Base-by-base conservation (phyloP, 768 basidiomycete species). In the Podaxis sp. region DNA sequence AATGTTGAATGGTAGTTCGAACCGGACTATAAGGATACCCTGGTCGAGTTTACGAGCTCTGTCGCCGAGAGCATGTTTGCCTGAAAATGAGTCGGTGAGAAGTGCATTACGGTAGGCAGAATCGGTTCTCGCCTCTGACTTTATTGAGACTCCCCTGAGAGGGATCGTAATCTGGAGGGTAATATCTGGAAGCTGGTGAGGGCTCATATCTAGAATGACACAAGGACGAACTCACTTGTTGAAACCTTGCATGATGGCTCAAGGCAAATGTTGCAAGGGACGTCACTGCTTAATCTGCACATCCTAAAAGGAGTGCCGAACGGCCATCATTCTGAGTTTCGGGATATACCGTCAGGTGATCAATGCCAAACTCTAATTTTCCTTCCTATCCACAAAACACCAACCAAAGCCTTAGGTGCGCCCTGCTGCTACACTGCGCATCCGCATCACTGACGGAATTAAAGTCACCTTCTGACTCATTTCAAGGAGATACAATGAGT, bases 1-100 rank as follows among this genome's bases (percentile, higher is more conserved):
- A 66, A 95, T 95, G 69, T 96, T 97, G 79, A 94, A 98, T 0
- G 96, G 96, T 13, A 99, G 76, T 73, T 99, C 97, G 71, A 99
- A 99, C 24, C 96, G 90, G 22, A 89, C 91, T 60, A 99, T 95
- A 51, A 99, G 82, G 66, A 99, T 95, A 0, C 97, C 97, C 74
- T 98, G 89, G 76, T 97, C 96, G 40, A 99, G 78, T 78, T 99
- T 98, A 36, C 96, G 86, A 15, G 98, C 97, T 65, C 97, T 81
- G 75, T 93, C 91, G 13, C 95, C 94, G 7, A 97, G 77, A 0
- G 96, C 95, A 81, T 98, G 96, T 75, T 96, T 97, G 59, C 96
- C 92, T 94, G 69, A 49, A 52, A 46, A 46, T 11, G 6, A 33
- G 58, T 39, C 53, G 61, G 28, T 49, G 38, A 68, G 40, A 46